Evolutionary conservation across 2,329 filamentous ascomycete genomes (phyloP), one percentile per base, ranked within the genome.

Genomic region (Penicillium thymicola): DNA sequence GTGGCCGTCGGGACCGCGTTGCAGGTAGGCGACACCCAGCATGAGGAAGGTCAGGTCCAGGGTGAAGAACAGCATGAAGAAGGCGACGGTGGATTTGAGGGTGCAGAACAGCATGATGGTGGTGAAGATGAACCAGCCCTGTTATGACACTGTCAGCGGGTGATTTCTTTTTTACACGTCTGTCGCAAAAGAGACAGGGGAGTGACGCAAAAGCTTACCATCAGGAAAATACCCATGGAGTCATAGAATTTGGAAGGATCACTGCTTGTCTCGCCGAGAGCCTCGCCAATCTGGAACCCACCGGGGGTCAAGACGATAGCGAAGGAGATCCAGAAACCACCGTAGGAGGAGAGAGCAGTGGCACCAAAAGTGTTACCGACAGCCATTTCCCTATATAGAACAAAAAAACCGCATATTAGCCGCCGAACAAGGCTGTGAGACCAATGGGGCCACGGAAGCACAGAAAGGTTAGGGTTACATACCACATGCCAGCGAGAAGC

Each of bases 301-400:
- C 82, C 82, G 1, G 82, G 89, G 2, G 88, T 90, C 59, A 89
- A 75, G 52, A 92, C 80, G 66, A 92, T 87, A 60, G 79, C 89
- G 67, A 90, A 89, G 13, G 81, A 79, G 68, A 93, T 83, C 90
- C 90, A 93, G 82, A 93, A 93, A 61, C 89, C 89, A 65, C 90
- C 89, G 69, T 90, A 93, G 0, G 89, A 92, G 10, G 88, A 89
- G 55, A 93, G 78, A 21, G 89, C 89, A 25, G 89, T 92, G 51
- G 89, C 89, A 80, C 89, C 89, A 64, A 93, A 92, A 11, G 90
- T 93, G 80, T 93, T 93, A 55, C 89, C 89, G n/a, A 90, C 82
- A 36, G 89, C 89, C 84, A 93, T 90, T 78, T 93, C 89, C 89
- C 88, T 90, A 60, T 27, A 46, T 46, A n/a, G 21, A 21, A 23